Base-by-base conservation (phyloP, 2,329 filamentous ascomycete species). In the Sclerotinia spermophila region DNA sequence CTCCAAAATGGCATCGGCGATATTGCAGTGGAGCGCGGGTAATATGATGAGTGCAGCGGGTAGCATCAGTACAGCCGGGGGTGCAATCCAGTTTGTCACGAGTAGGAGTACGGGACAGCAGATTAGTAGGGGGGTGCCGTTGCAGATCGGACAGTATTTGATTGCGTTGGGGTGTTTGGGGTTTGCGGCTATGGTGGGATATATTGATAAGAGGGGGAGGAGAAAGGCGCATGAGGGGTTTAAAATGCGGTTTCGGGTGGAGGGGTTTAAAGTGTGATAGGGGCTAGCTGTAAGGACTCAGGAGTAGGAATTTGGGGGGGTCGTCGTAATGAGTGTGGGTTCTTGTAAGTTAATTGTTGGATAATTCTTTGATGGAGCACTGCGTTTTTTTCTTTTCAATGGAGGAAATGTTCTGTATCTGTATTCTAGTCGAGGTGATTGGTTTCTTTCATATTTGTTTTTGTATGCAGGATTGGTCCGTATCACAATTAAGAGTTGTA, bases 121-220 rank as follows among this genome's bases (percentile, higher is more conserved):
- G 27, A 62, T 45, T 45, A 62, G 60, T 62, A 62, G 40, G 60
- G 59, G 60, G 11, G 60, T 62, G 1, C 42, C 60, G 3, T 45
- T 62, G 42, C 60, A 62, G 42, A 62, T 62, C n/a, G 40, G 42
- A 2, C 60, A 45, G 27, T 62, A 62, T 45, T 30, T 62, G 11
- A 62, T 62, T 62, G 60, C 42, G 19, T 42, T 53, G 64, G 64
- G 64, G 8, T 40, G 45, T 62, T 21, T 67, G 8, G 45, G 48
- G 21, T 67, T 67, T 10, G 48, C 48, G 27, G 35, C 38, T 30
- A 40, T 67, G 64, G 48, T 67, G 10, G 45, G 64, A 17, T 67
- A 53, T 40, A 67, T 67, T 67, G 35, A 67, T 67, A 67, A 55
- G 45, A 67, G 64, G 35, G 62, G 44, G 15, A 66, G 44, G 15